Evolutionary conservation across 139 green algal genomes (phyloP).

Genomic region (Chlamydomonas sphaeroides): DNA sequence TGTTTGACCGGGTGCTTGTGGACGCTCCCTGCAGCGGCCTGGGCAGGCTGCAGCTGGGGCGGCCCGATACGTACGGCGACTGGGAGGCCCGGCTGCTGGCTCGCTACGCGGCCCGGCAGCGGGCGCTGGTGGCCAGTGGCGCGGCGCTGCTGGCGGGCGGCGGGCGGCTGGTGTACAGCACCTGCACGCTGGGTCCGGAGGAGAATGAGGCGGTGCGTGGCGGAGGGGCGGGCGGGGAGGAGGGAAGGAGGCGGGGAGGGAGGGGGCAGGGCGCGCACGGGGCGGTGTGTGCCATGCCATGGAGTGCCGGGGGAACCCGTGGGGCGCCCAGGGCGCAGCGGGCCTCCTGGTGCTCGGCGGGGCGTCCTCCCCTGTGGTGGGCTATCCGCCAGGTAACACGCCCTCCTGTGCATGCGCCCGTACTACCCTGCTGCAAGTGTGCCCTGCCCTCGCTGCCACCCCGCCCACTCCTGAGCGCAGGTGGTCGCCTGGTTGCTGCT

Average conservation of each 20-base stretch:
- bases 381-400: not conserved
- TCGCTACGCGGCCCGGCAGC: slow-evolving; percentile 55
- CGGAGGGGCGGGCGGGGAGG: not conserved
- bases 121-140: slow-evolving; percentile 72
- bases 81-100: not conserved
- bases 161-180: slow-evolving; percentile 89
- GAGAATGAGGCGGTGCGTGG: slow-evolving; percentile 42
- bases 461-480: not conserved
- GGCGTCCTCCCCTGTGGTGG: not conserved
- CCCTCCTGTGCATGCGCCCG: too few species aligned
- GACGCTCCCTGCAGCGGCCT: slow-evolving; percentile 83
- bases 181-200: slow-evolving; percentile 85
- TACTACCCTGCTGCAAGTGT: not conserved
- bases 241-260: not conserved
- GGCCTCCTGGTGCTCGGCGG: not conserved
- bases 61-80: not conserved
- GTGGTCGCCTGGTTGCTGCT: slow-evolving; percentile 29
- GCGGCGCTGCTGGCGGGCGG: slow-evolving; percentile 77
- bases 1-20: slow-evolving; percentile 82
- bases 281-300: too few species aligned
- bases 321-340: too few species aligned
- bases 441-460: not conserved
- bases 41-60: slow-evolving; percentile 64
- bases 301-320: too few species aligned
- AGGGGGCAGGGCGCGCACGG: too few species aligned